A percentile compares a stretch with the other conserved stretches of the same genome.
phyloP scores from a whole-genome alignment of 1,139 yeast genomes.

The Sugiyamaella grinbergsii region DNA sequence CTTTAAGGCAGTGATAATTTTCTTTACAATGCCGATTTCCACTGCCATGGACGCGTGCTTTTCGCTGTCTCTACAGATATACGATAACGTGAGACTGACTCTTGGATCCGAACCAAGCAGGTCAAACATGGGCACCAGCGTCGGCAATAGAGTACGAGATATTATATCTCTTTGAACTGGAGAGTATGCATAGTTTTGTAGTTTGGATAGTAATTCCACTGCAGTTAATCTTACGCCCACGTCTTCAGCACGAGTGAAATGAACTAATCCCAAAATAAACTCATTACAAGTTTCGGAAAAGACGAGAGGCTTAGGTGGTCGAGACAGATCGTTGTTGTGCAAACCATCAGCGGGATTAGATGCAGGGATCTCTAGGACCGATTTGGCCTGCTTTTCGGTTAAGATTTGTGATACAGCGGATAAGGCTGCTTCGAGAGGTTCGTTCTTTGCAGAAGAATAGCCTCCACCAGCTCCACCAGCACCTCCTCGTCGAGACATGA shows the following conservation, averaged over 20 bases:
- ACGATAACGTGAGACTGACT: conserved; percentile 37
- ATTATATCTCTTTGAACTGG: conserved; percentile 33
- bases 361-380: conserved; percentile 16
- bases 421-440: conserved; percentile 34
- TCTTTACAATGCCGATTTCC: conserved; percentile 41
- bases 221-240: conserved; percentile 40
- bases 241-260: conserved; percentile 35
- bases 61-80: conserved; percentile 39
- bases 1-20: conserved; percentile 33
- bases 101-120: conserved; percentile 35
- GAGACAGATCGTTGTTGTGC: too few species aligned
- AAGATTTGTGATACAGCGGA: conserved; percentile 38
- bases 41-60: conserved; percentile 41
- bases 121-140: conserved; percentile 41
- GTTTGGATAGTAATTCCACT: conserved; percentile 38
- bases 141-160: conserved; percentile 39
- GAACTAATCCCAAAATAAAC: conserved; percentile 32
- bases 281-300: conserved; percentile 25
- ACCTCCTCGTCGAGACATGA: conserved; percentile 22
- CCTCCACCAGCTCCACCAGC: conserved; percentile 4
- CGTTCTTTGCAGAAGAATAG: conserved; percentile 5
- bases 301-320: conserved; percentile 7
- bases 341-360: not conserved
- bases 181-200: conserved; percentile 33
- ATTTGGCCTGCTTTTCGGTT: conserved; percentile 27